Evolutionary conservation across 257 asterid species (phyloP).

Genomic region (Salvia splendens): DNA sequence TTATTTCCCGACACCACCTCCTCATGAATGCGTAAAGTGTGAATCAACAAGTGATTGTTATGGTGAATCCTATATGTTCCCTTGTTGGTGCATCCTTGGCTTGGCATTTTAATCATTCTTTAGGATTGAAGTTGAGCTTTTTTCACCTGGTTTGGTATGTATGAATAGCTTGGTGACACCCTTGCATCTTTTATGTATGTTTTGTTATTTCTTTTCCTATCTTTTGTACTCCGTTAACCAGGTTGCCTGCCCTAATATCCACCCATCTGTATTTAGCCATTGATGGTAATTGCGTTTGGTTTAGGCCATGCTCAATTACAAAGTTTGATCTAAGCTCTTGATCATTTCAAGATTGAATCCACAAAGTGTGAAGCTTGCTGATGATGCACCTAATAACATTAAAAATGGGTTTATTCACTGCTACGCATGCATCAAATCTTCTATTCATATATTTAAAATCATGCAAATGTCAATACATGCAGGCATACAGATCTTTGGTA

Average conservation of each 20-base stretch:
- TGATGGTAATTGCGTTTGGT: background rate
- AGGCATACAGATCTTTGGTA: no score
- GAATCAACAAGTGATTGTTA: conserved; percentile 8
- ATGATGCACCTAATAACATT: no score
- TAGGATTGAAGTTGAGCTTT: background rate
- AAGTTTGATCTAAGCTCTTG: no score
- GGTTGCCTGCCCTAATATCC: no score
- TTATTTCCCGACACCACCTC: background rate
- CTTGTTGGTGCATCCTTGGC: background rate
- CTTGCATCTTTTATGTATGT: no score
- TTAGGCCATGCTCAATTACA: background rate
- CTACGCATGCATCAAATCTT: background rate
- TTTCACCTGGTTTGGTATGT: conserved; percentile 3
- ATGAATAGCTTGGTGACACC: background rate
- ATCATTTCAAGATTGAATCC: no score
- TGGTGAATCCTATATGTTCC: background rate
- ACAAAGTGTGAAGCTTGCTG: no score
- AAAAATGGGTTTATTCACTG: no score
- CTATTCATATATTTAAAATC: background rate
- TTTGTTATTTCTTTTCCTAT: background rate
- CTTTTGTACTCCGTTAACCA: conserved; percentile 1
- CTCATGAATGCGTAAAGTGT: background rate
- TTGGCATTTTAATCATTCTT: background rate
- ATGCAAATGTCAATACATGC: background rate
- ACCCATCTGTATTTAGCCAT: no score